Evolutionary conservation across 2,329 filamentous ascomycete species (phyloP).

Genomic region (Shiraia bambusicola): DNA sequence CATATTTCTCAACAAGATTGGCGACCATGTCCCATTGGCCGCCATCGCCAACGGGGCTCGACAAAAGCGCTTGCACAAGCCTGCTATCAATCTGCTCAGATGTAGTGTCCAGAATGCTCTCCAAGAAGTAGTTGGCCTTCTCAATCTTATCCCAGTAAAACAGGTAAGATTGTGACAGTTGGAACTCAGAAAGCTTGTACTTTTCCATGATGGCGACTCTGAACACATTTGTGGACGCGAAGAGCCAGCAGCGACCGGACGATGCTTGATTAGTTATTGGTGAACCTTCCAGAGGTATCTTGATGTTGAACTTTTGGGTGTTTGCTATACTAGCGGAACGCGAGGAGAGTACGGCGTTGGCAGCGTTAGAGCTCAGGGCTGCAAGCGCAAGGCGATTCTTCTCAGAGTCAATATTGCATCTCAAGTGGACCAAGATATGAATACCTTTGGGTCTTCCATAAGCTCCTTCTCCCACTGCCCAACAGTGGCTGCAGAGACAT

Average conservation of each 20-base stretch:
- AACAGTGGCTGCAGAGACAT: slow-evolving; percentile 55
- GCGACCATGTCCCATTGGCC: slow-evolving; percentile 90
- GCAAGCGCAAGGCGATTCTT: slow-evolving; percentile 72
- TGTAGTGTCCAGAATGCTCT: slow-evolving; percentile 76
- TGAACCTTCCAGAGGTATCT: slow-evolving; percentile 76
- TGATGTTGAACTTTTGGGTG: slow-evolving; percentile 79
- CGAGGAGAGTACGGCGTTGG: slow-evolving; percentile 65
- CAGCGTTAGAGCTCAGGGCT: slow-evolving; percentile 68
- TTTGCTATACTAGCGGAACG: slow-evolving; percentile 65
- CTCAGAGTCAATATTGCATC: neutral
- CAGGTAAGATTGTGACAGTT: slow-evolving; percentile 83
- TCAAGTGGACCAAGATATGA: slow-evolving; percentile 1
- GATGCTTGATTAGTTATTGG: slow-evolving; percentile 83
- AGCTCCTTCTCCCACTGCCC: slow-evolving; percentile 63
- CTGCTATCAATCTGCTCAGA: slow-evolving; percentile 70
- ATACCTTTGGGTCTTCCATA: slow-evolving; percentile 65
- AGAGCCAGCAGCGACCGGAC: slow-evolving; percentile 87
- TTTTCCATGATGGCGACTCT: slow-evolving; percentile 84
- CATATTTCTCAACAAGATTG: slow-evolving; percentile 84
- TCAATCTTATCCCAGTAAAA: slow-evolving; percentile 96
- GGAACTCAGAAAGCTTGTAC: slow-evolving; percentile 74
- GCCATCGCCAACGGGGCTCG: slow-evolving; percentile 72
- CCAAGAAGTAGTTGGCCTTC: slow-evolving; percentile 86
- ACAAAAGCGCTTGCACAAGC: slow-evolving; percentile 69
- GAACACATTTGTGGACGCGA: slow-evolving; percentile 89